Base-by-base conservation (phyloP, 768 basidiomycete species). In the Podaxis carcinomalis region DNA sequence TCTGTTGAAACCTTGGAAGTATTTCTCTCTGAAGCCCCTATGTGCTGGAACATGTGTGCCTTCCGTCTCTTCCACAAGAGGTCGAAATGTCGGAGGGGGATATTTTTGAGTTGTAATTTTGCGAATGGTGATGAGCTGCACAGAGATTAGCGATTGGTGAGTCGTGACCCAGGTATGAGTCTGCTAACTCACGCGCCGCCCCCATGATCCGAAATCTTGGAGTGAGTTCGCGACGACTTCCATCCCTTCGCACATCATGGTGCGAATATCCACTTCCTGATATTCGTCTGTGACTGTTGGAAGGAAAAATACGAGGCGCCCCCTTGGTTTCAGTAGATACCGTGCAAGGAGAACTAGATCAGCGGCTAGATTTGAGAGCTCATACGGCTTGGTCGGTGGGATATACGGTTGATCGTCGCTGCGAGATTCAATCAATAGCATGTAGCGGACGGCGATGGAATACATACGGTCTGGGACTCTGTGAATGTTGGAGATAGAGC, bases 201-300 rank as follows among this genome's bases (percentile, higher is more conserved):
- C 95, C 96, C 96, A 99, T 25, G 88, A 90, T 13, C 95, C 95
- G 68, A 98, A 99, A 67, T 90, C 87, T 73, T 99, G 95, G 63
- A 93, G 73, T 37, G 93, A 95, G 70, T 96, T 95, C 0, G 89
- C 88, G 46, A 95, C 79, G 19, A 98, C 74, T 66, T 86, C 86
- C 90, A 98, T 95, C 1, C 95, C 95, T 23, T 87, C 86, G 65
- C 90, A 92, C 3, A 93, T 79, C 72, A 93, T 83, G 1, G 79
- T 74, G 32, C 89, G 81, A 7, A 98, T 77, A 68, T 99, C 97
- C 1, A 97, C 76, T 65, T 92, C 90, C 62, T 89, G 84, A 68
- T 95, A 98, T 44, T 95, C 90, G 51, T 96, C 95, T 11, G 85
- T 92, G 21, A 96, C 90, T 0, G 93, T 95, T 0, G 93, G 93